phyloP scores from a whole-genome alignment of 495 filamentous ascomycete genomes.

The Cudoniella acicularis region DNA sequence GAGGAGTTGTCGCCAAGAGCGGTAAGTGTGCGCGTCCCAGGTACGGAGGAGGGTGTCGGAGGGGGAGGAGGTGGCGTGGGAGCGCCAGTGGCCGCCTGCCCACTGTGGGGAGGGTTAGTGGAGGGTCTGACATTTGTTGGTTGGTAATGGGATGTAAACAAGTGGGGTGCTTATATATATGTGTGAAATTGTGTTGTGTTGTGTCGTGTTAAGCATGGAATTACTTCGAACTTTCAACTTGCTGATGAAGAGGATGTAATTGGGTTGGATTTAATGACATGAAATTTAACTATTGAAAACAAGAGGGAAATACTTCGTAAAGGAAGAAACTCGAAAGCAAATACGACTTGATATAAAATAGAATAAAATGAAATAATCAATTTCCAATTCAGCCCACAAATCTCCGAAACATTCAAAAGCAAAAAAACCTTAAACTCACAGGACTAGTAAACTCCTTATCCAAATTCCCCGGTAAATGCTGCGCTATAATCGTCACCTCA shows the following conservation, averaged over 20 bases:
- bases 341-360: no score
- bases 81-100: constrained; percentile 18
- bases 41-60: background rate
- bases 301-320: no score
- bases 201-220: no score
- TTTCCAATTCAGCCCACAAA: background rate
- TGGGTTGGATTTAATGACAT: no score
- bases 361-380: background rate
- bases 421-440: background rate
- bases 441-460: constrained; percentile 14
- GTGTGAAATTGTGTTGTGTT: no score
- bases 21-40: constrained; percentile 3
- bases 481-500: constrained; percentile 36
- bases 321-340: no score
- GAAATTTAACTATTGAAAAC: no score
- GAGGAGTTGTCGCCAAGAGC: background rate
- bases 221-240: no score
- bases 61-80: constrained; percentile 1
- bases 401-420: background rate
- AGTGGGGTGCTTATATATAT: background rate
- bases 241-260: no score
- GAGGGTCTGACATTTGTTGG: background rate
- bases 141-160: background rate
- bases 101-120: background rate
- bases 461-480: constrained; percentile 30